Percentiles rank a stretch among this genome's conserved stretches.
These are phyloP conservation scores for Lactifluus volemus DNA, from an alignment of 768 basidiomycete genomes.

Conservation along the genomic window DNA sequence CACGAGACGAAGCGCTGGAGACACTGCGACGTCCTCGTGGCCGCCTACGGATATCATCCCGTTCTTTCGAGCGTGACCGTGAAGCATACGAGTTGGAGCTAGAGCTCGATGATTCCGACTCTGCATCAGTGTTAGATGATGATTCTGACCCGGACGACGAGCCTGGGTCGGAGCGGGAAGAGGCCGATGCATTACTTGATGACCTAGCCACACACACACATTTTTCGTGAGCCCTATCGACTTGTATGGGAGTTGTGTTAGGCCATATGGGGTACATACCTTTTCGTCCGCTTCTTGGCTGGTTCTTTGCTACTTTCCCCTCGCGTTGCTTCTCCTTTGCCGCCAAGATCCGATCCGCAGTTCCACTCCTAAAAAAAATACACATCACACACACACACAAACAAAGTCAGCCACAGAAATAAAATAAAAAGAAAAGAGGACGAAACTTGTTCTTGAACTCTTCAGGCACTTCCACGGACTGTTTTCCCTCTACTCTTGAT, in stretches of 20 bases:
- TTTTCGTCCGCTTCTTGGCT: conserved; percentile 24
- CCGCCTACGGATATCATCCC: conserved; percentile 31
- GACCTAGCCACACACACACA: background rate
- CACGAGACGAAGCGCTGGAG: conserved; percentile 17
- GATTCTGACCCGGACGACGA: conserved; percentile 22
- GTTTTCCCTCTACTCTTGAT: conserved; percentile 59
- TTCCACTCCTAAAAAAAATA: conserved; percentile 46
- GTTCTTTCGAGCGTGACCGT: conserved; percentile 34
- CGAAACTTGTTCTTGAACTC: conserved; percentile 79
- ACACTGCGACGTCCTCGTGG: conserved; percentile 22
- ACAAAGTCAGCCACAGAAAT: background rate
- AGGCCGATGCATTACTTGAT: background rate
- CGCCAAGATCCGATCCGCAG: conserved; percentile 79
- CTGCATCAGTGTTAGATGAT: conserved; percentile 33
- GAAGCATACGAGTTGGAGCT: conserved; percentile 29
- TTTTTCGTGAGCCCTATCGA: no score
- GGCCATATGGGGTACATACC: conserved; percentile 22
- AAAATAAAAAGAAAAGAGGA: background rate
- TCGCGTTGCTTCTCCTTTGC: conserved; percentile 71
- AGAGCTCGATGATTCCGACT: conserved; percentile 38
- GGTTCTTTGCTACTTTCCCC: conserved; percentile 27
- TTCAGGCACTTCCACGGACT: conserved; percentile 79
- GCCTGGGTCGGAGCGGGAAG: background rate
- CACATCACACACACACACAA: no score
- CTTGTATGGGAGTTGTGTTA: no score